phyloP scores from a whole-genome alignment of 2,329 filamentous ascomycete species.

The Penicillium sp. region DNA sequence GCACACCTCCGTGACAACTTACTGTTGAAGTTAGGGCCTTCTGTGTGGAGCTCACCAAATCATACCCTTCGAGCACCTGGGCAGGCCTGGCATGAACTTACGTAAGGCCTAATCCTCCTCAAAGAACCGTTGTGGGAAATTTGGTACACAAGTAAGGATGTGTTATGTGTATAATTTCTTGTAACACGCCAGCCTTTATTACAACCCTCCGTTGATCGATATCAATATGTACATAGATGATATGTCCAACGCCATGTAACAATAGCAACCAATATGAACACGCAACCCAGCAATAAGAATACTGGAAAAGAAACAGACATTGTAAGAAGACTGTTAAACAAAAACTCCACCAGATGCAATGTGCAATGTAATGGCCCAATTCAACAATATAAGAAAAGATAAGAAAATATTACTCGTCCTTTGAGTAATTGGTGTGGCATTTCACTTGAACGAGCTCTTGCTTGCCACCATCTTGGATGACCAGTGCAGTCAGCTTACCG shows the following conservation, averaged over 20 bases:
- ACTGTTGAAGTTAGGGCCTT: too few relatives aligned
- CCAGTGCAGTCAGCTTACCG: slow-evolving; percentile 71
- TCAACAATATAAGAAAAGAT: neutral
- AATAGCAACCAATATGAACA: neutral
- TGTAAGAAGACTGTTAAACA: neutral
- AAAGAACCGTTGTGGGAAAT: too few relatives aligned
- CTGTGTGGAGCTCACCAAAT: too few relatives aligned
- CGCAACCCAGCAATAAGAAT: neutral
- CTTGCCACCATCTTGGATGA: slow-evolving; percentile 63
- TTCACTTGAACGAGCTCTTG: slow-evolving; percentile 44
- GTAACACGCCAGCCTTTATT: neutral
- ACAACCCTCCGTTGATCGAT: neutral
- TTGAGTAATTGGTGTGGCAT: slow-evolving; percentile 36
- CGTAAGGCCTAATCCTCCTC: too few relatives aligned
- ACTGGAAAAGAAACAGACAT: neutral
- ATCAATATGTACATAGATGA: neutral
- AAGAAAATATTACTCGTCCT: slow-evolving; percentile 12
- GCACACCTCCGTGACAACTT: too few relatives aligned
- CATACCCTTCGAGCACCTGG: too few relatives aligned
- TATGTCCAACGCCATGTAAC: neutral
- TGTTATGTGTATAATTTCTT: neutral
- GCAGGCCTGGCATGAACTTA: too few relatives aligned
- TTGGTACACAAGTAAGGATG: too few relatives aligned
- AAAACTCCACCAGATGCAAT: slow-evolving; percentile 4
- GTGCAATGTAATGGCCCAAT: neutral